Evolutionary conservation across 2,329 filamentous ascomycete species (phyloP).

Genomic region (Cladosporium sp.): DNA sequence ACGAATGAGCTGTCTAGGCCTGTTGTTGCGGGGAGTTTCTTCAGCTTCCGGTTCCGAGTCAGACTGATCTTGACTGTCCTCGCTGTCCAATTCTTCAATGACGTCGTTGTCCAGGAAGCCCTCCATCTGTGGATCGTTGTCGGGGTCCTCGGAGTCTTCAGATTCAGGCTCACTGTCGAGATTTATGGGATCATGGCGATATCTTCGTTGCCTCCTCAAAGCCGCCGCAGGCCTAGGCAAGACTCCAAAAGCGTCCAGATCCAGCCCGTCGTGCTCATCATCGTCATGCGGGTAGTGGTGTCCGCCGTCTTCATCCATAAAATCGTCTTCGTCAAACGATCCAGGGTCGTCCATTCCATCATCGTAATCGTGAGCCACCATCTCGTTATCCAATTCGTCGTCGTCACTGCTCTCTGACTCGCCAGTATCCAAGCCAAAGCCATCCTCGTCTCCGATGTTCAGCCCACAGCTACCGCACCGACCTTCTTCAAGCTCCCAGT

Average conservation of each 20-base stretch:
- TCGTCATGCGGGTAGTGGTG: neutral
- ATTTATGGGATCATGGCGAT: neutral
- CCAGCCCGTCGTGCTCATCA: neutral
- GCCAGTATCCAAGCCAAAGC: conserved; percentile 37
- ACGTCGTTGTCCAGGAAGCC: conserved; percentile 26
- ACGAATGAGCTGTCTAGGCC: neutral
- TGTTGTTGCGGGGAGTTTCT: neutral
- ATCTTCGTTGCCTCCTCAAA: conserved; percentile 23
- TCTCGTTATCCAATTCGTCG: conserved; percentile 29
- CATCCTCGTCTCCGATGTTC: conserved; percentile 54
- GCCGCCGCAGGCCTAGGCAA: neutral
- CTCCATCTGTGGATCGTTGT: conserved; percentile 27
- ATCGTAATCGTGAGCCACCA: conserved; percentile 3
- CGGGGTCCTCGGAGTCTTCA: conserved; percentile 22
- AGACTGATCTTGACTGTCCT: conserved; percentile 25
- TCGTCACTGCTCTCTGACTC: conserved; percentile 39
- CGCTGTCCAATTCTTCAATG: conserved; percentile 18
- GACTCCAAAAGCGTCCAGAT: conserved; percentile 11
- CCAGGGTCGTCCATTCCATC: conserved; percentile 12
- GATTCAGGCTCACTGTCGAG: conserved; percentile 18
- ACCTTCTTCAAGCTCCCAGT: conserved; percentile 65
- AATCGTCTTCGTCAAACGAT: conserved; percentile 25
- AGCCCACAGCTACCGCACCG: conserved; percentile 56
- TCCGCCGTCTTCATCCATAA: conserved; percentile 22
- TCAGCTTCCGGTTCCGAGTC: conserved; percentile 28